Evolutionary conservation across 768 basidiomycete genomes (phyloP).

Genomic region (Mycena filopes): DNA sequence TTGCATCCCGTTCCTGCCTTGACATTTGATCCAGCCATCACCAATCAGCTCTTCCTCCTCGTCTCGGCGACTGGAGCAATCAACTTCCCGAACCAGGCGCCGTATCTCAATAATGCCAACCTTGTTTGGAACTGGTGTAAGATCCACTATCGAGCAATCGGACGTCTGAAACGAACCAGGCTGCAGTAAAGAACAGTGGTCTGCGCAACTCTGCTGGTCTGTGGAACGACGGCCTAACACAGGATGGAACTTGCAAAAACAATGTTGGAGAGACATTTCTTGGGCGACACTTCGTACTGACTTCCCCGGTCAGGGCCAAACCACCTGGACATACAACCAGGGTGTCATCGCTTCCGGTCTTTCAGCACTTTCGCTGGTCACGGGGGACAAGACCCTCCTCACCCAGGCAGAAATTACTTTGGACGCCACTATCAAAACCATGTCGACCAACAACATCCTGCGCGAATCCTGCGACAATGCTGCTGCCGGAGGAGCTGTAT

Average conservation of each 20-base stretch:
- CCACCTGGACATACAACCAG: constrained; percentile 73
- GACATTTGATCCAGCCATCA: constrained; percentile 49
- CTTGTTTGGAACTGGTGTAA: constrained; percentile 54
- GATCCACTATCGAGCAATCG: constrained; percentile 22
- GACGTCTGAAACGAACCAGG: constrained; percentile 6
- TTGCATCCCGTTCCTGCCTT: background rate
- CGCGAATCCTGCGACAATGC: constrained; percentile 65
- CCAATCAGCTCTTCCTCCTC: constrained; percentile 66
- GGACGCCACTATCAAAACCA: constrained; percentile 56
- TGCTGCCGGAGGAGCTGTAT: constrained; percentile 48
- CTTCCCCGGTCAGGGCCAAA: too few relatives aligned
- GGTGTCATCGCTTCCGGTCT: constrained; percentile 67
- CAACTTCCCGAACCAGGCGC: constrained; percentile 45
- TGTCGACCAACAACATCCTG: constrained; percentile 54
- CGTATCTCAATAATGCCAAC: constrained; percentile 60
- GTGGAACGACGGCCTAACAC: constrained; percentile 56
- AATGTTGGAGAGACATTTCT: too few relatives aligned
- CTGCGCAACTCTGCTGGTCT: constrained; percentile 58
- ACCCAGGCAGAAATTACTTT: constrained; percentile 63
- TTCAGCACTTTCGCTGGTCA: constrained; percentile 55
- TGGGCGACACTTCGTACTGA: too few relatives aligned
- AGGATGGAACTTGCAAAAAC: constrained; percentile 49
- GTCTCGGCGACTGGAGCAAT: constrained; percentile 61
- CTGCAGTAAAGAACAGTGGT: constrained; percentile 52
- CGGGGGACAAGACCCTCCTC: constrained; percentile 50